Conservation (phyloP, 345 rosid species). For the Populus euphratica region DNA sequence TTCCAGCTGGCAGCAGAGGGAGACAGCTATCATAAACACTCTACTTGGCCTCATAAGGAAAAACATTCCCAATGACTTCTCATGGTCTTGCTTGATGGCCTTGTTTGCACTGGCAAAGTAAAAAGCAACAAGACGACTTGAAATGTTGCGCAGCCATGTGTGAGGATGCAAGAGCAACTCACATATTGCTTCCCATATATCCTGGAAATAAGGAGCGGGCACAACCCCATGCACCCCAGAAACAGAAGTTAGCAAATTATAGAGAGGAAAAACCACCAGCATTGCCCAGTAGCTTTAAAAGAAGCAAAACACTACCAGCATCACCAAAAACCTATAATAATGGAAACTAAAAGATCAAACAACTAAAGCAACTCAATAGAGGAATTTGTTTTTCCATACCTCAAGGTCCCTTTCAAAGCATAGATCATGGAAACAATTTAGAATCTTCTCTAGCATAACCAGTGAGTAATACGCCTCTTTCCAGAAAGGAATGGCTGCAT, state of each 20-base stretch:
- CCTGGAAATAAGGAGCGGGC: constrained; percentile 38
- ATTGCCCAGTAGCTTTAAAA: too few species aligned
- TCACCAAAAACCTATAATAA: too few species aligned
- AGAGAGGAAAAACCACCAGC: too few species aligned
- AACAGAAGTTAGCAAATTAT: not conserved
- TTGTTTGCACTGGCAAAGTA: constrained; percentile 46
- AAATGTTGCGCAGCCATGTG: constrained; percentile 53
- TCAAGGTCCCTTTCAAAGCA: constrained; percentile 46
- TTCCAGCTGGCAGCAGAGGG: constrained; percentile 69
- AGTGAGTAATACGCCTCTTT: constrained; percentile 85
- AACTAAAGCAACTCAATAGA: not conserved
- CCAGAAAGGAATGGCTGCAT: constrained; percentile 60
- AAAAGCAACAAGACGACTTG: constrained; percentile 60
- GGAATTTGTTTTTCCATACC: constrained; percentile 38
- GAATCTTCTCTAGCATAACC: constrained; percentile 81
- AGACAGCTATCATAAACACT: constrained; percentile 67
- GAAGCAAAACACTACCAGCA: too few species aligned
- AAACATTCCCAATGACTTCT: constrained; percentile 29
- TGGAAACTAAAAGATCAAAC: not conserved
- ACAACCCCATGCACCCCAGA: not conserved
- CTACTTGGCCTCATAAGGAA: constrained; percentile 57
- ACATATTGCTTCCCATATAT: constrained; percentile 62
- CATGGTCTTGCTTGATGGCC: constrained; percentile 29
- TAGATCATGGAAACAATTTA: constrained; percentile 44
- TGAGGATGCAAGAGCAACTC: constrained; percentile 83